Evolutionary conservation across 2,329 filamentous ascomycete species (phyloP).

Genomic region (Aurifilum marmelostoma): DNA sequence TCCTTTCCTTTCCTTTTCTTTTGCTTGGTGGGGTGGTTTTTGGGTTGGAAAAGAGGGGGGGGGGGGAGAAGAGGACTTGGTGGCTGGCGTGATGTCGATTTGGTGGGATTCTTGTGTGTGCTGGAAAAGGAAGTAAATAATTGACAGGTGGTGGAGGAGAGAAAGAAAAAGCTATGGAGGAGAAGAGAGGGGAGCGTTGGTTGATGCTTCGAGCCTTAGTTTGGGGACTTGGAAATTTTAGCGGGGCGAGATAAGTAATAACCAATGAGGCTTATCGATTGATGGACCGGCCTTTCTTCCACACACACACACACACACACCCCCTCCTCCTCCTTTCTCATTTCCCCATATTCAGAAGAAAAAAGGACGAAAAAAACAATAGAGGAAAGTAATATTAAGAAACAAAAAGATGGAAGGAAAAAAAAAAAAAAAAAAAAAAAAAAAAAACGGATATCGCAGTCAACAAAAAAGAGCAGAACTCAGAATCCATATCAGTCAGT

Average conservation of each 20-base stretch:
- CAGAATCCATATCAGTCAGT: too few relatives aligned
- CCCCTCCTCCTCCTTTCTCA: too few relatives aligned
- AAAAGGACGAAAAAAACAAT: background rate
- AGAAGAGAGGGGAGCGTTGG: background rate
- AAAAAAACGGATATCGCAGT: too few relatives aligned
- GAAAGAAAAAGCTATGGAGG: too few relatives aligned
- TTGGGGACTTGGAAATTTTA: conserved; percentile 6
- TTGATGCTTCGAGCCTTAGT: background rate
- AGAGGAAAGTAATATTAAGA: too few relatives aligned
- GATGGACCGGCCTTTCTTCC: too few relatives aligned
- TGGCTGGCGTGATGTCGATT: background rate
- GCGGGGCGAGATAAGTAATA: background rate
- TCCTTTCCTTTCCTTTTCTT: too few relatives aligned
- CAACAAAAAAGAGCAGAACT: too few relatives aligned
- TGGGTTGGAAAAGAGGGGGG: too few relatives aligned
- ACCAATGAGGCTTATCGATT: background rate
- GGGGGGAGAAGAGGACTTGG: background rate
- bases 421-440: too few relatives aligned
- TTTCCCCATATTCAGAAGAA: background rate
- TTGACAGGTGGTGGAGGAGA: background rate
- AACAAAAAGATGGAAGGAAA: too few relatives aligned
- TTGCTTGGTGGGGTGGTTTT: too few relatives aligned
- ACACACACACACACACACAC: background rate
- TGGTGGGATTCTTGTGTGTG: background rate
- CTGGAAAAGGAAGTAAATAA: background rate